Evolutionary conservation across 495 filamentous ascomycete genomes (phyloP).

Genomic region (Penicillium herquei): DNA sequence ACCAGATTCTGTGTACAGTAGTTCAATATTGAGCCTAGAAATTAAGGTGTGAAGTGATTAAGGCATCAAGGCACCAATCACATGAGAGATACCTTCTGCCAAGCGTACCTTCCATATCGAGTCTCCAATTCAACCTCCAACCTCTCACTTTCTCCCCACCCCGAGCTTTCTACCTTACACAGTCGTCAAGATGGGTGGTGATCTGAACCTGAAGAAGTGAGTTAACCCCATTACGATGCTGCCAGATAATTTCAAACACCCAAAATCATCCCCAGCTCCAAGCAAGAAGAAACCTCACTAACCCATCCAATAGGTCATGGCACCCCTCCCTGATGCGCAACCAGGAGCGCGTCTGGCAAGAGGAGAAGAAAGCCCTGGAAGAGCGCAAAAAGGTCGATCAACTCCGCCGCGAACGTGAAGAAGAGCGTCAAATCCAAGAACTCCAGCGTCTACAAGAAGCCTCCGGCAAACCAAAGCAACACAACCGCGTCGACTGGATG

Average conservation of each 20-base stretch:
- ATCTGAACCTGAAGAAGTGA: constrained; percentile 91
- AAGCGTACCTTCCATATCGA: constrained; percentile 1
- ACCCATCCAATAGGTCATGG: constrained; percentile 60
- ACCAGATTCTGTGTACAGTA: background rate
- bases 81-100: background rate
- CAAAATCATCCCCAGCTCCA: background rate
- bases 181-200: constrained; percentile 69
- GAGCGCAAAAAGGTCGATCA: constrained; percentile 90
- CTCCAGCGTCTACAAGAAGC: constrained; percentile 87
- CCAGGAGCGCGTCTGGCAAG: constrained; percentile 78
- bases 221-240: background rate
- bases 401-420: constrained; percentile 84
- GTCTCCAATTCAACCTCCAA: constrained; percentile 1
- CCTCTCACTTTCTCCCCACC: background rate
- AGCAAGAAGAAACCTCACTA: constrained; percentile 6
- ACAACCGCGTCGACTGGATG: constrained; percentile 95
- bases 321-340: constrained; percentile 82
- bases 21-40: too few species aligned
- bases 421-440: constrained; percentile 91
- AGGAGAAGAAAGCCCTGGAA: constrained; percentile 90
- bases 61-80: background rate
- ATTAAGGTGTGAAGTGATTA: too few species aligned
- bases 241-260: background rate
- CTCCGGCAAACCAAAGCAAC: constrained; percentile 71
- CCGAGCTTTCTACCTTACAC: constrained; percentile 7